phyloP scores from a whole-genome alignment of 805 yeast genomes.

The Saccharomyces kudriavzevii region DNA sequence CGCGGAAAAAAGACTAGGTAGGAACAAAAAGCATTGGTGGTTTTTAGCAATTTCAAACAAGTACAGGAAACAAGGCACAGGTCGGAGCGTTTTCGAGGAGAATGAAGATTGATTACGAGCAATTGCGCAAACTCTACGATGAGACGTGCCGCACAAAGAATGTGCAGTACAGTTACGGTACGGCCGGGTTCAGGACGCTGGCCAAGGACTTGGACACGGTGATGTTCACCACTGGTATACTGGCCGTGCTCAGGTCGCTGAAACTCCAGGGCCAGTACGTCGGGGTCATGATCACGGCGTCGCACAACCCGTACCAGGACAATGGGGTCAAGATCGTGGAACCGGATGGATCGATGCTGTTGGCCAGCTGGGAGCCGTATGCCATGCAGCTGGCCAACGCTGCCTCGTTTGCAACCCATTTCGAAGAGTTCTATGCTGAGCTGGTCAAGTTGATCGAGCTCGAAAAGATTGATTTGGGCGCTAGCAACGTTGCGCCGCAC shows the following conservation, averaged over 20 bases:
- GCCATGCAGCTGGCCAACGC: slow-evolving; percentile 76
- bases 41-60: neutral
- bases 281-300: slow-evolving; percentile 96
- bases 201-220: slow-evolving; percentile 69
- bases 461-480: slow-evolving; percentile 28
- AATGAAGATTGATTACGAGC: slow-evolving; percentile 1
- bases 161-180: slow-evolving; percentile 64
- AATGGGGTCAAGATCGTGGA: slow-evolving; percentile 93
- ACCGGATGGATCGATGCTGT: slow-evolving; percentile 86
- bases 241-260: slow-evolving; percentile 79
- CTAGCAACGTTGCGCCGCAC: slow-evolving; percentile 31
- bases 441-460: slow-evolving; percentile 20
- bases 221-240: slow-evolving; percentile 71
- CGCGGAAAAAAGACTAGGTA: neutral
- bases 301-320: slow-evolving; percentile 87
- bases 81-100: neutral
- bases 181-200: slow-evolving; percentile 88
- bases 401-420: slow-evolving; percentile 32
- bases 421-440: slow-evolving; percentile 34
- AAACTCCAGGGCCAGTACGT: slow-evolving; percentile 57
- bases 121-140: slow-evolving; percentile 14
- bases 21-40: neutral
- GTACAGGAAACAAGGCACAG: neutral
- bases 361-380: slow-evolving; percentile 69
- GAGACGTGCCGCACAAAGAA: slow-evolving; percentile 36